Percentiles rank a stretch among this genome's conserved stretches.
Evolutionary conservation across 2,329 filamentous ascomycete species (phyloP).

Genomic region (Cladophialophora chaetospira): DNA sequence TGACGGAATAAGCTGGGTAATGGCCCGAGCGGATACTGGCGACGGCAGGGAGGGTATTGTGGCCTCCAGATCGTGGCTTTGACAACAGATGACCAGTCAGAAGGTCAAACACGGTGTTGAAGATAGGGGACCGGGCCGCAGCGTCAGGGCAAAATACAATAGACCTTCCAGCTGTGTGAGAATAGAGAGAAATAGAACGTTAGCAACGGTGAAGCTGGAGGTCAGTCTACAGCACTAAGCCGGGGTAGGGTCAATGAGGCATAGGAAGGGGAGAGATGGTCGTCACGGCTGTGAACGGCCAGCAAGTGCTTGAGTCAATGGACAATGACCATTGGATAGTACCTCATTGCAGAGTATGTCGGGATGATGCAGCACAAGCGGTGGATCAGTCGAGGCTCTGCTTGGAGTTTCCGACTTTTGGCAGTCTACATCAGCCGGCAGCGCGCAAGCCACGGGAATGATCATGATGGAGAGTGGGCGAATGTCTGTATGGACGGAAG

Average conservation of each 20-base stretch:
- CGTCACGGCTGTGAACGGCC: constrained; percentile 25
- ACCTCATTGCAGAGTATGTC: constrained; percentile 14
- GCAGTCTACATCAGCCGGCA: constrained; percentile 25
- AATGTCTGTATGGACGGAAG: background rate
- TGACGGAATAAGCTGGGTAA: constrained; percentile 7
- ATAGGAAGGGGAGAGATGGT: constrained; percentile 15
- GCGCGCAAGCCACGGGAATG: constrained; percentile 27
- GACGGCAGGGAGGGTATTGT: background rate
- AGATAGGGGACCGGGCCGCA: constrained; percentile 31
- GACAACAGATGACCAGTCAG: constrained; percentile 25
- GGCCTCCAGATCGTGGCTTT: constrained; percentile 28
- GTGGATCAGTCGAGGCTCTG: constrained; percentile 32
- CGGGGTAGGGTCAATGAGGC: constrained; percentile 16
- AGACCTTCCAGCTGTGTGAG: constrained; percentile 40
- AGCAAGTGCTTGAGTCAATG: constrained; percentile 23
- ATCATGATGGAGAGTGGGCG: constrained; percentile 5
- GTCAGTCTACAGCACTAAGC: constrained; percentile 23
- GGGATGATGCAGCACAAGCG: constrained; percentile 22
- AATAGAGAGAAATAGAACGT: constrained; percentile 29
- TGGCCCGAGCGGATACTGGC: constrained; percentile 1
- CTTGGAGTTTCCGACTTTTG: constrained; percentile 7
- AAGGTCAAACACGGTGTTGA: constrained; percentile 8
- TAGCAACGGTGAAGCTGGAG: constrained; percentile 29
- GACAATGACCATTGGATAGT: constrained; percentile 24
- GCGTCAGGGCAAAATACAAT: constrained; percentile 38